Evolutionary conservation across 306 rosid genomes (phyloP).

Genomic region (Acacia melanoxylon): DNA sequence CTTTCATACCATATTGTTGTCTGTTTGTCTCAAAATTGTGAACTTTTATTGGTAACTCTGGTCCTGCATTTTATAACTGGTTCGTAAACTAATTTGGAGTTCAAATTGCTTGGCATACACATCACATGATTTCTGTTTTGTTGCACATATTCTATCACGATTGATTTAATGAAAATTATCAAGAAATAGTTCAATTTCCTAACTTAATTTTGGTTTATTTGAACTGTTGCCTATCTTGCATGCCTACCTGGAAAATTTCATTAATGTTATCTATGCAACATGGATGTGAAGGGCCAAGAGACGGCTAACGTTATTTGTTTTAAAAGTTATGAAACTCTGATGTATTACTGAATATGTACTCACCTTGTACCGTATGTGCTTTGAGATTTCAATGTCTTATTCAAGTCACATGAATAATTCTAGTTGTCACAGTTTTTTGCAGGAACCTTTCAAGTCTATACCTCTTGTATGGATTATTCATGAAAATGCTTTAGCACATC

Average conservation of each 20-base stretch:
- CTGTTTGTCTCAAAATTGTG: neutral
- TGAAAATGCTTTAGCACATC: conserved; percentile 75
- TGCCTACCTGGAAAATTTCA: neutral
- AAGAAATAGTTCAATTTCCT: neutral
- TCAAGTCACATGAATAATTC: conserved; percentile 52
- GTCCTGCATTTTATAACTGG: neutral
- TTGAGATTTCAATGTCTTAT: conserved; percentile 22
- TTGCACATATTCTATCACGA: neutral
- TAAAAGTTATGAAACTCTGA: neutral
- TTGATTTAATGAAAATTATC: neutral
- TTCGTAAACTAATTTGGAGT: neutral
- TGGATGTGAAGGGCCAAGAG: neutral
- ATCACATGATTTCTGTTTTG: neutral
- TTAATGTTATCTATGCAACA: neutral
- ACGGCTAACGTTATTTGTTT: neutral
- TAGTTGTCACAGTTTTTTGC: conserved; percentile 83
- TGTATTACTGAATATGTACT: neutral
- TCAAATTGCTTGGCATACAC: neutral
- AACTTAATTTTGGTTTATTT: neutral
- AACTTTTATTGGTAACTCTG: neutral
- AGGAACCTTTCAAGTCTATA: conserved; percentile 94
- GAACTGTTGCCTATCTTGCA: neutral
- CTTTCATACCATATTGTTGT: neutral
- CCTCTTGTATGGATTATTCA: conserved; percentile 89
- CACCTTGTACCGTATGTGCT: neutral